Evolutionary conservation across 768 basidiomycete species (phyloP).

Genomic region (Termitomyces titanicus): DNA sequence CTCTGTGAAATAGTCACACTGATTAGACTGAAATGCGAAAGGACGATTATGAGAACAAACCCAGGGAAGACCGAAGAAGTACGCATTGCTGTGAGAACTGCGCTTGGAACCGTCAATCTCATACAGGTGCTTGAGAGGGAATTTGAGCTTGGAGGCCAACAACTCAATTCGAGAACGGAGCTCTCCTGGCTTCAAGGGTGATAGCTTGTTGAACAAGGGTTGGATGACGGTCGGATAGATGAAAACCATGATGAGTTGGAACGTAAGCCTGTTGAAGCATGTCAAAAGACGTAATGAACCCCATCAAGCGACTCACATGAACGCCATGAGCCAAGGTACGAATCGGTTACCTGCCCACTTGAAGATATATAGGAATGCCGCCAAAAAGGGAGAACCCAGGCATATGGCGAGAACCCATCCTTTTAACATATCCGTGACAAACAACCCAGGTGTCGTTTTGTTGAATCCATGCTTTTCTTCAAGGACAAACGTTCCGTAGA

Average conservation of each 20-base stretch:
- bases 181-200: conserved; percentile 75
- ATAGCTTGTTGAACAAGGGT: conserved; percentile 96
- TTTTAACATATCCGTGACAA: conserved; percentile 78
- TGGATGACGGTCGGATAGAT: conserved; percentile 87
- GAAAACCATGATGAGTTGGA: conserved; percentile 83
- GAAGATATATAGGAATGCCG: conserved; percentile 85
- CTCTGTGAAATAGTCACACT: conserved; percentile 40
- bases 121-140: conserved; percentile 92
- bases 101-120: conserved; percentile 98
- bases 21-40: not conserved
- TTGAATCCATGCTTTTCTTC: conserved; percentile 98
- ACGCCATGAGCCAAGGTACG: conserved; percentile 90
- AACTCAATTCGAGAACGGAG: conserved; percentile 74
- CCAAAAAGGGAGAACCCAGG: conserved; percentile 83
- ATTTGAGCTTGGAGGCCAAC: conserved; percentile 78
- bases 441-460: conserved; percentile 80
- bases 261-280: conserved; percentile 50
- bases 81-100: conserved; percentile 95
- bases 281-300: not conserved
- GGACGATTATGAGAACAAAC: conserved; percentile 33
- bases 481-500: conserved; percentile 89
- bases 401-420: conserved; percentile 66
- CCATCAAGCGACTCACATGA: conserved; percentile 59
- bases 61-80: conserved; percentile 97
- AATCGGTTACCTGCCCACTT: conserved; percentile 92